phyloP scores from a whole-genome alignment of 805 yeast genomes.

The Candida boleticola region DNA sequence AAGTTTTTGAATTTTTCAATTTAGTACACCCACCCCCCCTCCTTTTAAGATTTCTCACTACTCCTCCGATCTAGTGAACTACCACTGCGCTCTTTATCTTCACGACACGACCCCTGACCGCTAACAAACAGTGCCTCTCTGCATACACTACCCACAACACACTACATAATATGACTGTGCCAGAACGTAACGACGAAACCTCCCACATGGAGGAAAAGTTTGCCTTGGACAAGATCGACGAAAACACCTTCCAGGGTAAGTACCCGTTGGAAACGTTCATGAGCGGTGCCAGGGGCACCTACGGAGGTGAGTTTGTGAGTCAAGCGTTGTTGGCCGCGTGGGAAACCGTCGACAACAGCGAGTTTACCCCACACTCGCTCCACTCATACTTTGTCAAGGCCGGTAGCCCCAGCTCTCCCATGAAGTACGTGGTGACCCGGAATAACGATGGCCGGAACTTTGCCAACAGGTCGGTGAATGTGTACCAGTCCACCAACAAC shows the following conservation, averaged over 20 bases:
- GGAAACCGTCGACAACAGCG: constrained; percentile 22
- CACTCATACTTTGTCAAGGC: constrained; percentile 29
- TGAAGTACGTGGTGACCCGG: constrained; percentile 24
- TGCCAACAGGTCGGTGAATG: constrained; percentile 22
- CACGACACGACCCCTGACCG: too few relatives aligned
- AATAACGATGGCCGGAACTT: constrained; percentile 23
- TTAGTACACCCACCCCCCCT: too few relatives aligned
- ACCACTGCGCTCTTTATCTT: too few relatives aligned
- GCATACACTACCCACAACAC: too few relatives aligned
- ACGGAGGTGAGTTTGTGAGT: constrained; percentile 28
- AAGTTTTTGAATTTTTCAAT: too few relatives aligned
- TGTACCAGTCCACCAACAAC: constrained; percentile 18
- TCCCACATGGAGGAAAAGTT: constrained; percentile 19
- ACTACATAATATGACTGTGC: too few relatives aligned
- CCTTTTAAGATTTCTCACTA: too few relatives aligned
- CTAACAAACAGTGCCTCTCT: too few relatives aligned
- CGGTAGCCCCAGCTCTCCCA: constrained; percentile 17
- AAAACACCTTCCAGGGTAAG: constrained; percentile 19
- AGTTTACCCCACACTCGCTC: constrained; percentile 23
- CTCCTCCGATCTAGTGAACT: too few relatives aligned
- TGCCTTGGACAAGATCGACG: constrained; percentile 9
- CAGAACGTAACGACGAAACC: neutral
- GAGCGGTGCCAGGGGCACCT: constrained; percentile 22
- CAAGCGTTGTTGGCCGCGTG: constrained; percentile 28
- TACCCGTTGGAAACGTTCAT: constrained; percentile 23